These are phyloP conservation scores for Plantago ovata DNA, from an alignment of 257 asterid species.

Conservation along the genomic window DNA sequence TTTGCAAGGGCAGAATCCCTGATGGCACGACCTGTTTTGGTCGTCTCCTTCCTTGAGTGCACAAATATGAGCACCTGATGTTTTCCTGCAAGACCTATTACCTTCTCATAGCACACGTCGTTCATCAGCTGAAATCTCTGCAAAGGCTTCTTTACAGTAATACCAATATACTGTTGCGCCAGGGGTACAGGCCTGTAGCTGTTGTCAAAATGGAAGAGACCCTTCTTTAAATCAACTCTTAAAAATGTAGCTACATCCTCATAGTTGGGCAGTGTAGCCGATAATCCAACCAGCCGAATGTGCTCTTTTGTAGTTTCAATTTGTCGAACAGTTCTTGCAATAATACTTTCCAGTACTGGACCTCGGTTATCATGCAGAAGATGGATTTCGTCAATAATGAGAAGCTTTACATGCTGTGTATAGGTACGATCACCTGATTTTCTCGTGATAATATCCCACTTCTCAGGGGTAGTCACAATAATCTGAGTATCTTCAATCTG, in stretches of 20 bases:
- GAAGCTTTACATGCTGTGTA: constrained; percentile 54
- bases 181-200: constrained; percentile 61
- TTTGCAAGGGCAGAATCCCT: constrained; percentile 54
- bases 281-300: constrained; percentile 55
- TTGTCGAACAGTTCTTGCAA: constrained; percentile 62
- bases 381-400: constrained; percentile 55
- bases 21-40: constrained; percentile 58
- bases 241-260: constrained; percentile 54
- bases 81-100: constrained; percentile 48
- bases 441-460: constrained; percentile 64
- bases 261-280: constrained; percentile 61
- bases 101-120: constrained; percentile 61
- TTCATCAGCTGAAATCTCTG: constrained; percentile 67
- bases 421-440: constrained; percentile 66
- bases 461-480: constrained; percentile 62
- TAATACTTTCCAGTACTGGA: constrained; percentile 59
- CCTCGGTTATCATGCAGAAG: constrained; percentile 64
- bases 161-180: constrained; percentile 60
- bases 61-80: constrained; percentile 64
- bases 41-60: constrained; percentile 60
- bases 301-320: constrained; percentile 56
- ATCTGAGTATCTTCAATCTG: constrained; percentile 62
- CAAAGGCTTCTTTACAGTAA: constrained; percentile 52
- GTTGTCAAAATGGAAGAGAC: constrained; percentile 58
- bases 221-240: constrained; percentile 42